phyloP scores from a whole-genome alignment of 352 stramenopile genomes.

The Peronospora farinosa region DNA sequence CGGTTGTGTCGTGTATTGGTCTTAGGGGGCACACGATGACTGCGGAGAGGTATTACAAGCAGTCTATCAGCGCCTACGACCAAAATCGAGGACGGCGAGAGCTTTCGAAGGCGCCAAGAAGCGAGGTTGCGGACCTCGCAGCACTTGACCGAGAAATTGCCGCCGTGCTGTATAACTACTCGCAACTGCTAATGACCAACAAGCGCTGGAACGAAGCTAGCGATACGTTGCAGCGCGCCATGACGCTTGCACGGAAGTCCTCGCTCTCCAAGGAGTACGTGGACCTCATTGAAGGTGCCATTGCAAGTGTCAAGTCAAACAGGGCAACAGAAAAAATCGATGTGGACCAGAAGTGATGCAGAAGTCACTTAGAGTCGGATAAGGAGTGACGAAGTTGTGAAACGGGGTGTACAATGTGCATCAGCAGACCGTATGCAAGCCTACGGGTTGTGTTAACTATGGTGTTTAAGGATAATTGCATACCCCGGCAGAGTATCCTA shows the following conservation, averaged over 20 bases:
- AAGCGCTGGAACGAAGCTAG: constrained; percentile 26
- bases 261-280: constrained; percentile 22
- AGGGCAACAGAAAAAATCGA: constrained; percentile 12
- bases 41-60: constrained; percentile 32
- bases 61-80: constrained; percentile 29
- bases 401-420: no score
- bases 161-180: constrained; percentile 36
- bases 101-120: constrained; percentile 22
- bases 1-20: background rate
- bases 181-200: constrained; percentile 24
- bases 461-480: no score
- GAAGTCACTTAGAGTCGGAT: constrained; percentile 9
- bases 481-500: no score
- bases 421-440: no score
- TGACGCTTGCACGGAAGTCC: constrained; percentile 19
- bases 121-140: constrained; percentile 20
- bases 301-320: constrained; percentile 10
- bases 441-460: no score
- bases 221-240: constrained; percentile 20
- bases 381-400: background rate
- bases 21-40: constrained; percentile 15
- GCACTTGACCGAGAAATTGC: constrained; percentile 33
- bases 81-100: constrained; percentile 25
- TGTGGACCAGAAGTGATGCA: constrained; percentile 8
- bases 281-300: constrained; percentile 22